Evolutionary conservation across 176 grass and related monocot species (phyloP), one percentile per base, ranked within the genome.

Genomic region (Eleusine coracana): DNA sequence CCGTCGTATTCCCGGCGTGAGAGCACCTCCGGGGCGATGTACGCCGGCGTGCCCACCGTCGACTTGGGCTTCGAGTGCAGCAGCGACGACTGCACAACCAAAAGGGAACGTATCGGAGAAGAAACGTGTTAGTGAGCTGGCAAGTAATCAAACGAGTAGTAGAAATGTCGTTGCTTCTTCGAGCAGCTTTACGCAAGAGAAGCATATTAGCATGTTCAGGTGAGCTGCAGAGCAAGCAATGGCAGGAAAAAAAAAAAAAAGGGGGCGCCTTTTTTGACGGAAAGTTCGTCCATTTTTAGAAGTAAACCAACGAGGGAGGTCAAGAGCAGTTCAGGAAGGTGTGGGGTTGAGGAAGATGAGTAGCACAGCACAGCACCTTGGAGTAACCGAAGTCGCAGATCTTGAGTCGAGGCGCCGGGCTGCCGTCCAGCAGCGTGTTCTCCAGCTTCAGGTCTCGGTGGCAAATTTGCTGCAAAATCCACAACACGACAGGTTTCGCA

Each of bases 11-110:
- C 94, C 51, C 87, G 94, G 66, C 89, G 89, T 27, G 87, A 92
- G 56, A 97, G 85, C 52, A 97, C 94, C 86, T 97, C 94, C 49
- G 94, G 94, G 15, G 94, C 94, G 80, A 97, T 94, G 76, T 97
- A 97, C 41, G 94, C 94, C 78, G 94, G 92, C 72, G 92, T 97
- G 3, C 94, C 94, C 3, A 97, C 94, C 87, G 94, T 90, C 50
- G 94, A 97, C 82, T 97, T 97, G 85, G 94, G 94, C 72, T 88
- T 91, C 16, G 94, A 97, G 85, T 97, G 92, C 49, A 97, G 89
- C 85, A 97, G 72, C 85, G 89, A 92, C 68, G 94, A 97, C 94
- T 97, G 83, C 65, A 52, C 65, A 52, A 44, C 5, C 50, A 54
- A 48, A 45, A 44, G 12, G 2, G 0, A 44, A 14, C 21, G 45